Evolutionary conservation across 352 stramenopile species (phyloP).

Genomic region (Phytophthora sojae): DNA sequence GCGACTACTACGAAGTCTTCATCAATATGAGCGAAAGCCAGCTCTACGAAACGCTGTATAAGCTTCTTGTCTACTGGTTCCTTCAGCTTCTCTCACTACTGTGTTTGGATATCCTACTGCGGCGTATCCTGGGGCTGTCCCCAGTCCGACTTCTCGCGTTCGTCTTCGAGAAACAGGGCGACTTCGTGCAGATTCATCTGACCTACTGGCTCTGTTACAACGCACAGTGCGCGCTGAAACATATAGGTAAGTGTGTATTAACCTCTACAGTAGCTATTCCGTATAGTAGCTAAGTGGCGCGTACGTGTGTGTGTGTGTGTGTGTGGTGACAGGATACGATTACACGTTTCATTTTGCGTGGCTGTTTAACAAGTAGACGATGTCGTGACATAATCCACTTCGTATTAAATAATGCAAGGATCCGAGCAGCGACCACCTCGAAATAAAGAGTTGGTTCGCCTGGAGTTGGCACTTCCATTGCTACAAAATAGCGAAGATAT

Average conservation of each 20-base stretch:
- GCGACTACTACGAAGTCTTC: slow-evolving; percentile 6
- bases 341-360: slow-evolving; percentile 18
- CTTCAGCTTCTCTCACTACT: slow-evolving; percentile 16
- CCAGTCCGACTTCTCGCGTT: slow-evolving; percentile 42
- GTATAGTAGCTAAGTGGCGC: neutral
- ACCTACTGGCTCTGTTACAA: slow-evolving; percentile 44
- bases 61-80: slow-evolving; percentile 11
- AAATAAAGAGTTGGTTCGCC: neutral
- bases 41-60: neutral
- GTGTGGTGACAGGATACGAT: slow-evolving; percentile 11
- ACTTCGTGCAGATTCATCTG: slow-evolving; percentile 33
- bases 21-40: slow-evolving; percentile 1
- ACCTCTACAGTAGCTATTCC: too few species aligned
- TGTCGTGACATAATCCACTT: too few species aligned
- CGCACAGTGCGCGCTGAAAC: slow-evolving; percentile 12
- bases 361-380: neutral
- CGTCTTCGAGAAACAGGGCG: slow-evolving; percentile 35
- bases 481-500: too few species aligned
- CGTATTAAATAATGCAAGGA: too few species aligned
- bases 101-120: neutral
- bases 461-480: too few species aligned
- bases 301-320: neutral
- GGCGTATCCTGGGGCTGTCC: slow-evolving; percentile 9
- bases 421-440: too few species aligned
- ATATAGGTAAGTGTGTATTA: neutral